Evolutionary conservation across 352 stramenopile species (phyloP).

Genomic region (Plasmopara halstedii): DNA sequence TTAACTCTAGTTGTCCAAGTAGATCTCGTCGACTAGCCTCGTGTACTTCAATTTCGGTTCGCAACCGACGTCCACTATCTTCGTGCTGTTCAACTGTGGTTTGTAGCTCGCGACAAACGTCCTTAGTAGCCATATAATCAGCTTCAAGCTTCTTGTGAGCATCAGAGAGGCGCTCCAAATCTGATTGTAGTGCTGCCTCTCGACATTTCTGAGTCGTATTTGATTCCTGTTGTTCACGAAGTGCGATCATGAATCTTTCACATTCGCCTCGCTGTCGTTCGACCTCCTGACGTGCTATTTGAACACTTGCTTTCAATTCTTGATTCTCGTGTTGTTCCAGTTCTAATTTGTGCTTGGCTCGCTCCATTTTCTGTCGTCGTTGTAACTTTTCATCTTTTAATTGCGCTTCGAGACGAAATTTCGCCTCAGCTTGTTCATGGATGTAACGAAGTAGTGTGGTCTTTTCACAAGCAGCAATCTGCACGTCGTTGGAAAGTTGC

Average conservation of each 20-base stretch:
- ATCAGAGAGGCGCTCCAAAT: conserved; percentile 27
- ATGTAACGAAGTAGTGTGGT: conserved; percentile 67
- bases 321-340: conserved; percentile 37
- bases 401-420: conserved; percentile 51
- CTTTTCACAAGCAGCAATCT: conserved; percentile 63
- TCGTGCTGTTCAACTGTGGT: conserved; percentile 29
- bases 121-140: conserved; percentile 42
- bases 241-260: conserved; percentile 14
- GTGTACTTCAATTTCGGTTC: conserved; percentile 17
- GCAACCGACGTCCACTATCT: conserved; percentile 13
- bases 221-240: conserved; percentile 29
- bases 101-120: conserved; percentile 47
- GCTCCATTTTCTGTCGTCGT: conserved; percentile 22
- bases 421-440: conserved; percentile 62
- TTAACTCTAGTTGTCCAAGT: conserved; percentile 33
- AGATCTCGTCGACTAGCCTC: conserved; percentile 25
- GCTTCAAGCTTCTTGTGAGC: conserved; percentile 32
- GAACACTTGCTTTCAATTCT: conserved; percentile 25
- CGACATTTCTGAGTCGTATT: conserved; percentile 26
- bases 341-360: conserved; percentile 31
- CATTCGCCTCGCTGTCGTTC: conserved; percentile 24
- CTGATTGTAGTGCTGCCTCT: conserved; percentile 25
- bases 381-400: conserved; percentile 45
- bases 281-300: conserved; percentile 22
- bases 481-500: conserved; percentile 28